Evolutionary conservation across 75 land plant species (phyloP).

Genomic region (Pinus tabuliformis): DNA sequence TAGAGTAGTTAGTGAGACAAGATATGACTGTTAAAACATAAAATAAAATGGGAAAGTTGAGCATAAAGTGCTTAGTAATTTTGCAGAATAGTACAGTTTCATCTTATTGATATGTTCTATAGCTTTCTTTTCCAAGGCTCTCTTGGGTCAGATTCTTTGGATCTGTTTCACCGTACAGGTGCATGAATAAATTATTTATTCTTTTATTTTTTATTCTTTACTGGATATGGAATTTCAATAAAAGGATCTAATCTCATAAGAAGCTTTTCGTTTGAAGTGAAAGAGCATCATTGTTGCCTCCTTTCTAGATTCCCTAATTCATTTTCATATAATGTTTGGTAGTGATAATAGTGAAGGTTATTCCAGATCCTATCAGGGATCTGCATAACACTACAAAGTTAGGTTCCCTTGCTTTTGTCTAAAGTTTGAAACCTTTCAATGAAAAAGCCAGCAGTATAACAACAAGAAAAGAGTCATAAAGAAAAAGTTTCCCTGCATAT

Average conservation of each 20-base stretch:
- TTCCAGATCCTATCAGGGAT: background rate
- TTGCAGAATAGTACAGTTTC: too few relatives aligned
- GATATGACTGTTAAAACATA: too few relatives aligned
- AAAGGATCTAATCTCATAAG: background rate
- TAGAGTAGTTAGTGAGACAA: too few relatives aligned
- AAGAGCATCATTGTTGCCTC: background rate
- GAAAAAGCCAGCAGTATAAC: background rate
- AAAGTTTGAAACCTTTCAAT: background rate
- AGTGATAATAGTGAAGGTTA: background rate
- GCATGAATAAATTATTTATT: too few relatives aligned
- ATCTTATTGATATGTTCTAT: too few relatives aligned
- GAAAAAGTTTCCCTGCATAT: too few relatives aligned
- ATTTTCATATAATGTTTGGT: background rate
- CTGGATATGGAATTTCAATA: background rate
- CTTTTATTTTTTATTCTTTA: background rate
- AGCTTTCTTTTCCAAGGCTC: too few relatives aligned
- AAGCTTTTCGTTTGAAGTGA: background rate
- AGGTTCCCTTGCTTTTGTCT: background rate
- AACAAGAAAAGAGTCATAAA: constrained; percentile 1
- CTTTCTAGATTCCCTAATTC: background rate
- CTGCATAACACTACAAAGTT: background rate
- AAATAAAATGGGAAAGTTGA: too few relatives aligned
- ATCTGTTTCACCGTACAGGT: too few relatives aligned
- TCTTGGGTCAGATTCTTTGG: too few relatives aligned
- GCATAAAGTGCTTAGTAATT: too few relatives aligned